phyloP scores from a whole-genome alignment of 2,329 filamentous ascomycete genomes.

The Drechslerella dactyloides region DNA sequence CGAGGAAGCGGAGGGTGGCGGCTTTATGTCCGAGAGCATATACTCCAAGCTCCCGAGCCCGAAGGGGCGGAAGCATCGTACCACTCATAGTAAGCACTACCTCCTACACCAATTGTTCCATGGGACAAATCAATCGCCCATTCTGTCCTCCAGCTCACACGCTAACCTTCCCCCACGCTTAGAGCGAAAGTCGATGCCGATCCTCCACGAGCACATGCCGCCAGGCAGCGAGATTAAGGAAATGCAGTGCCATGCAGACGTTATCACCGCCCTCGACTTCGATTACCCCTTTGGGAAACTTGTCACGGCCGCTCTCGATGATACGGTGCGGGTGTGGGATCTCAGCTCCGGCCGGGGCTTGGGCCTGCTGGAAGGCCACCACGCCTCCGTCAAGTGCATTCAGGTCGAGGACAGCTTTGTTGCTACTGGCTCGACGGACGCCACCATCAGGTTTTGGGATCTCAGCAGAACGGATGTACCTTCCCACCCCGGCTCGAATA shows the following conservation, averaged over 20 bases:
- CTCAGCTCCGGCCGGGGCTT: slow-evolving; percentile 91
- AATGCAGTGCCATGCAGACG: slow-evolving; percentile 84
- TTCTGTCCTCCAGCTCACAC: too few relatives aligned
- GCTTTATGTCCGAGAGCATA: slow-evolving; percentile 97
- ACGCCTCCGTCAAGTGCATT: slow-evolving; percentile 87
- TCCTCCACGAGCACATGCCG: slow-evolving; percentile 93
- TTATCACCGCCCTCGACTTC: slow-evolving; percentile 89
- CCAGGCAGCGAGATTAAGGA: slow-evolving; percentile 87
- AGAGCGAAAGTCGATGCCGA: slow-evolving; percentile 81
- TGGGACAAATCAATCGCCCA: too few relatives aligned
- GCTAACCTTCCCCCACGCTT: not conserved
- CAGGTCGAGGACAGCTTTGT: slow-evolving; percentile 96
- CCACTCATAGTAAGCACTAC: slow-evolving; percentile 57
- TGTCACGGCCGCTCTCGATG: slow-evolving; percentile 89
- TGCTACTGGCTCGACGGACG: slow-evolving; percentile 92
- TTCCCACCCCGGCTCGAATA: slow-evolving; percentile 52
- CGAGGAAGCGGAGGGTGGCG: slow-evolving; percentile 60
- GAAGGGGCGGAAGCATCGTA: slow-evolving; percentile 62
- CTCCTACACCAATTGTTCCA: not conserved
- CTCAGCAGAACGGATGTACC: slow-evolving; percentile 74
- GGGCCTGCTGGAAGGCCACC: slow-evolving; percentile 88
- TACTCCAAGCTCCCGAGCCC: slow-evolving; percentile 83
- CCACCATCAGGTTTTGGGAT: slow-evolving; percentile 94
- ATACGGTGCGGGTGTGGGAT: slow-evolving; percentile 95
- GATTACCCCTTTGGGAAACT: slow-evolving; percentile 96